Conservation (phyloP, 202 grass and related monocot genomes). For the Alloteropsis angusta region DNA sequence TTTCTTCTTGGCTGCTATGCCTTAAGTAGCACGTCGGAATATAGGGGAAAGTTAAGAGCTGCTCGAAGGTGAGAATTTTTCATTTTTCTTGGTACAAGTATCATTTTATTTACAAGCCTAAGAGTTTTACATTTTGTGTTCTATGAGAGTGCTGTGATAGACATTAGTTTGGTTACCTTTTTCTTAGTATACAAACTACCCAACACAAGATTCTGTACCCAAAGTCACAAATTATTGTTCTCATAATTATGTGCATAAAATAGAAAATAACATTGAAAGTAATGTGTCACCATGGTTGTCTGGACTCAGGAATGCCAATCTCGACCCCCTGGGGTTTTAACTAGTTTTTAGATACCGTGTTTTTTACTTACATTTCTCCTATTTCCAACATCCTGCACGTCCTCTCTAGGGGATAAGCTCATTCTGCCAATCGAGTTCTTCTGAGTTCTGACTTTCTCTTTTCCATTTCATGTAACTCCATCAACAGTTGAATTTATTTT, state of each 20-base stretch:
- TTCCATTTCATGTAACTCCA: neutral
- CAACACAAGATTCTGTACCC: neutral
- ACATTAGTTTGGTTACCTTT: neutral
- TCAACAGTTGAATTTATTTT: conserved; percentile 1
- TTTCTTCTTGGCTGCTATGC: conserved; percentile 98
- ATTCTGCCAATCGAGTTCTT: neutral
- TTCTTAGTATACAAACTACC: neutral
- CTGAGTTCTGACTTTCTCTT: too few species aligned
- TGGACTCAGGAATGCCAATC: neutral
- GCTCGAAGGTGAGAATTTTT: conserved; percentile 64
- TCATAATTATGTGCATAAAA: neutral
- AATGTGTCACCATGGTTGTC: neutral
- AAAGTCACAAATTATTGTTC: neutral
- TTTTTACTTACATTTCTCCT: neutral
- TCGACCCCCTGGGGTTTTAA: neutral
- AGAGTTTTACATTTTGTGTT: neutral
- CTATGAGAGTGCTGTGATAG: neutral
- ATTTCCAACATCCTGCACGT: neutral
- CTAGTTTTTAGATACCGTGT: neutral
- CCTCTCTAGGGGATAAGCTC: neutral
- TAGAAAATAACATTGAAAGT: neutral
- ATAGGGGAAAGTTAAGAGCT: conserved; percentile 63
- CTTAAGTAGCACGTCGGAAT: conserved; percentile 69
- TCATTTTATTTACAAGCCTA: neutral
- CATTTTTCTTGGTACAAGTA: neutral